A percentile compares a stretch with the other conserved stretches of the same genome.
phyloP scores from a whole-genome alignment of 2,329 filamentous ascomycete species.

The Cercospora sojina region DNA sequence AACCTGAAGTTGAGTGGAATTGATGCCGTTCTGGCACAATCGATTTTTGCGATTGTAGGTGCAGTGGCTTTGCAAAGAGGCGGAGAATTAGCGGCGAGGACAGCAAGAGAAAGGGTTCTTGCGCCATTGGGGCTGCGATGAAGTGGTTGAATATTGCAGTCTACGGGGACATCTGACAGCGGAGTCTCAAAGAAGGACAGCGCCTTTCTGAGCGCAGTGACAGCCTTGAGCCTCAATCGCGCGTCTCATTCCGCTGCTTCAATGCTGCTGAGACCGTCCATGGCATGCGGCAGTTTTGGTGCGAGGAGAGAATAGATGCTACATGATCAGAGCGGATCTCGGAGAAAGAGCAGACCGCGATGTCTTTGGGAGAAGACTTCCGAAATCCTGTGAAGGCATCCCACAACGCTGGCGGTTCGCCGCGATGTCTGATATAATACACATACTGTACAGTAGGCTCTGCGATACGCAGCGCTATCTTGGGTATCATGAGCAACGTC shows the following conservation, averaged over 20 bases:
- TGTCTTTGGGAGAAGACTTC: not conserved
- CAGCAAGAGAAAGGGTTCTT: constrained; percentile 76
- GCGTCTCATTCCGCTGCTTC: not conserved
- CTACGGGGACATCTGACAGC: not conserved
- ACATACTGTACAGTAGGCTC: constrained; percentile 10
- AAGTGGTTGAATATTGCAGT: not conserved
- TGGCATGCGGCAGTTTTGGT: not conserved
- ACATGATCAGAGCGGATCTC: not conserved
- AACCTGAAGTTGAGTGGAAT: constrained; percentile 72
- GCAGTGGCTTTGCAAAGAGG: constrained; percentile 88
- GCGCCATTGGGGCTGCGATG: constrained; percentile 58
- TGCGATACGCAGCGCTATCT: not conserved
- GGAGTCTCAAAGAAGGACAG: not conserved
- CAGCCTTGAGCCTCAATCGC: not conserved
- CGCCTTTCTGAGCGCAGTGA: not conserved
- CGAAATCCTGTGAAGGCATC: not conserved
- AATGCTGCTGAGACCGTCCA: not conserved
- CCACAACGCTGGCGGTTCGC: not conserved
- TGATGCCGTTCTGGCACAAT: constrained; percentile 70
- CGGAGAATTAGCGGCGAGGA: constrained; percentile 69
- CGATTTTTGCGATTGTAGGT: constrained; percentile 81
- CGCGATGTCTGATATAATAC: constrained; percentile 5
- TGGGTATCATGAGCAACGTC: constrained; percentile 3
- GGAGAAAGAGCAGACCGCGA: not conserved
- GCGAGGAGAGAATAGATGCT: not conserved